These are phyloP conservation scores for Annona squamosa DNA, from an alignment of 164 flowering plant genomes.

Conservation along the genomic window DNA sequence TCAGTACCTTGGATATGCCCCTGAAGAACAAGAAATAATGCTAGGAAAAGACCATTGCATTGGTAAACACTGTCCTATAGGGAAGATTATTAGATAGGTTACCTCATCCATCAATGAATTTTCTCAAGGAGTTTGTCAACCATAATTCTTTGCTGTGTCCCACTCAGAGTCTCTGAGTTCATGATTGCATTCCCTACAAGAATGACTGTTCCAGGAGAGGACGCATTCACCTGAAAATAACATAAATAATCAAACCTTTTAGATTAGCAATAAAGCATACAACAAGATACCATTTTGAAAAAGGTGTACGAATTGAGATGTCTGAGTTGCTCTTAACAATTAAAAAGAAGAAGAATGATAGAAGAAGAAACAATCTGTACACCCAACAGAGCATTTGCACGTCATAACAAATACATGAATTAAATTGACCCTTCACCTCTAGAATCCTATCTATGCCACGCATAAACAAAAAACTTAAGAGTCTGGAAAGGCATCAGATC, in stretches of 20 bases:
- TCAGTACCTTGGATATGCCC: no score
- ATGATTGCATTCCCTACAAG: constrained; percentile 67
- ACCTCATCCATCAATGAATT: constrained; percentile 23
- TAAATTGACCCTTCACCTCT: background rate
- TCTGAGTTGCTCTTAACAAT: background rate
- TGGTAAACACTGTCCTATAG: no score
- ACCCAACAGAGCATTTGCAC: background rate
- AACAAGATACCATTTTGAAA: background rate
- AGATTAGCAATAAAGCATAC: background rate
- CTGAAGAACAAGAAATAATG: no score
- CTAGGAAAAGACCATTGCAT: no score
- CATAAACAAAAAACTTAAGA: no score
- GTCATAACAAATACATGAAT: background rate
- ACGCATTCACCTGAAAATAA: constrained; percentile 65
- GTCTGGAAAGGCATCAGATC: no score
- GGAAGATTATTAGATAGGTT: no score
- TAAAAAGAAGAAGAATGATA: no score
- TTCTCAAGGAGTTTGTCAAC: constrained; percentile 69
- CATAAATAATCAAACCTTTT: background rate
- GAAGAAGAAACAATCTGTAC: background rate
- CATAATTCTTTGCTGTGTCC: constrained; percentile 67
- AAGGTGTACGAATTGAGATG: background rate
- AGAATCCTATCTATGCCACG: no score
- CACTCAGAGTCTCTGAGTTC: constrained; percentile 62
- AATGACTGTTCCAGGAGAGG: constrained; percentile 49